Conservation (phyloP, 768 basidiomycete species). For the Candolleomyces aberdarensis region DNA sequence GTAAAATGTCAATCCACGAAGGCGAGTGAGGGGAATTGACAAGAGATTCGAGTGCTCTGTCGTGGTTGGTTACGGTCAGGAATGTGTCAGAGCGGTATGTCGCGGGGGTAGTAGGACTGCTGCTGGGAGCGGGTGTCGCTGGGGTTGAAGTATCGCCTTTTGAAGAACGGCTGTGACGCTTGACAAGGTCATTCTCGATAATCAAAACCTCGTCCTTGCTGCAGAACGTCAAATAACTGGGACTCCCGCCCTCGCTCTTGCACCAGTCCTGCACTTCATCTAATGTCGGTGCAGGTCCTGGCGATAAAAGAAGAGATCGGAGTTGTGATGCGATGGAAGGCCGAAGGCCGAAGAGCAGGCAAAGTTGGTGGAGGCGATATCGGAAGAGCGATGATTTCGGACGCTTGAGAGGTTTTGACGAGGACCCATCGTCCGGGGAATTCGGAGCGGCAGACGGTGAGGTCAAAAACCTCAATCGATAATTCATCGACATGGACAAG, state of each 20-base stretch:
- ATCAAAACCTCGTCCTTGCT: constrained; percentile 25
- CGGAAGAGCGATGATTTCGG: constrained; percentile 15
- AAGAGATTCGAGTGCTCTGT: constrained; percentile 21
- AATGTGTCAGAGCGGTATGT: constrained; percentile 17
- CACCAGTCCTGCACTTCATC: constrained; percentile 16
- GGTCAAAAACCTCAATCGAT: constrained; percentile 19
- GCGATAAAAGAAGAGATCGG: constrained; percentile 28
- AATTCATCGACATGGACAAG: constrained; percentile 36
- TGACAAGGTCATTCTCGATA: constrained; percentile 31
- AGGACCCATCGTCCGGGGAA: no score
- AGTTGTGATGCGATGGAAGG: constrained; percentile 31
- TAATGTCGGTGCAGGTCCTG: constrained; percentile 23
- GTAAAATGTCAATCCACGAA: no score
- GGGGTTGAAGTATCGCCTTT: background rate
- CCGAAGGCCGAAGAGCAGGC: constrained; percentile 28
- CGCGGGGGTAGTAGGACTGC: background rate
- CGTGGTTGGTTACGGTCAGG: constrained; percentile 36
- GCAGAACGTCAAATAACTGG: constrained; percentile 37
- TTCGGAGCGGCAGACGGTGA: no score
- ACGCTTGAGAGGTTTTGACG: constrained; percentile 3
- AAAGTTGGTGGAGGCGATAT: constrained; percentile 28
- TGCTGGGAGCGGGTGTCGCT: background rate
- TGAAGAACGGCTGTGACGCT: constrained; percentile 9
- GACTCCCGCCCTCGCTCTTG: constrained; percentile 19
- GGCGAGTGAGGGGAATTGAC: no score